Base-by-base conservation (phyloP, 345 rosid genomes). In the Citrus trifoliata region DNA sequence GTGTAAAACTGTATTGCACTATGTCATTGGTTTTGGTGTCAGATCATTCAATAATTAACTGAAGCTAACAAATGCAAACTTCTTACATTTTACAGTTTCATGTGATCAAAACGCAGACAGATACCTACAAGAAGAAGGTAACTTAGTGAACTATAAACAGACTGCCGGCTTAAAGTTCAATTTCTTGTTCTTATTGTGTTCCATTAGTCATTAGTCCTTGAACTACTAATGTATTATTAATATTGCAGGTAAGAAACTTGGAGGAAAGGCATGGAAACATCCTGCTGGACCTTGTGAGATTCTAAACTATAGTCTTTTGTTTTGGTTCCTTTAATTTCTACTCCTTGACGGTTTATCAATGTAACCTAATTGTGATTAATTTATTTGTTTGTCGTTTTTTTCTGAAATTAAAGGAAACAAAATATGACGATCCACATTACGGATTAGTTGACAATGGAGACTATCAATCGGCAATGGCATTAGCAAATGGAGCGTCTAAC, bases 101-200 rank as follows among this genome's bases (percentile, higher is more conserved):
- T 71, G 83, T 79, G 78, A 81, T 89, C 81, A 83, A 86, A 84
- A 80, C 86, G 12, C 87, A 86, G 79, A 88, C 88, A 22, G 82
- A 79, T 2, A 89, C 87, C 66, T 73, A 58, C 70, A 84, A n/a
- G 86, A 89, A 89, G 84, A 89, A 89, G 92, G 92, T 89, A 18
- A 79, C 82, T 77, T 25, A 62, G 32, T 24, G 25, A 30, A 76
- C 68, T 25, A 46, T 46, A 21, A 48, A 51, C 35, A 46, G 40
- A 9, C 9, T 4, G 21, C 22, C 1, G 35, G 19, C 24, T 18
- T 64, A 32, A 65, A 7, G 51, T 42, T 28, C 6, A 1, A 4
- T 56, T 30, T 28, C 76, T 9, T 6, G 7, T 55, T 59, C 4
- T 68, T 1, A 7, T 24, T 46, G 14, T 46, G 18, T 1, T 16